phyloP scores from a whole-genome alignment of 2,329 filamentous ascomycete species.

The Acrocalymma vagum region DNA sequence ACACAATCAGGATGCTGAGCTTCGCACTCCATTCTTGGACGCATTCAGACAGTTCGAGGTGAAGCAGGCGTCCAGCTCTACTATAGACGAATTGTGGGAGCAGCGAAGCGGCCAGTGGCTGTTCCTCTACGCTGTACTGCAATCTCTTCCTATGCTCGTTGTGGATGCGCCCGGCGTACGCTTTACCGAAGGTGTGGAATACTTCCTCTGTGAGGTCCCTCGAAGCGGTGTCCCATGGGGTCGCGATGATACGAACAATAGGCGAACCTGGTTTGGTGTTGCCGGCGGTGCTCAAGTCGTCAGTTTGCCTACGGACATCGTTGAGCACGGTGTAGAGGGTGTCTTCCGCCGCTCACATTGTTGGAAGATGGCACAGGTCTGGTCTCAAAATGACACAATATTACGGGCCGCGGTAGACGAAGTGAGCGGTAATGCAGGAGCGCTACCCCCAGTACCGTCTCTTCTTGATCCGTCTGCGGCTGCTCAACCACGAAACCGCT shows the following conservation, averaged over 20 bases:
- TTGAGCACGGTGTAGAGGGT: constrained; percentile 72
- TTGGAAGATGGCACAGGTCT: constrained; percentile 70
- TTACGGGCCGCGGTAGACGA: constrained; percentile 46
- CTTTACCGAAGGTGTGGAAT: constrained; percentile 77
- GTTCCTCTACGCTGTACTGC: constrained; percentile 80
- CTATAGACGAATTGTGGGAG: constrained; percentile 72
- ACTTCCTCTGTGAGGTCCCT: constrained; percentile 81
- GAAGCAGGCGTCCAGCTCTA: constrained; percentile 71
- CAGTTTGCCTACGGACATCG: constrained; percentile 68
- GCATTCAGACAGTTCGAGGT: constrained; percentile 76
- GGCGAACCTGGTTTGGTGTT: constrained; percentile 77
- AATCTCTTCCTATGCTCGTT: constrained; percentile 79
- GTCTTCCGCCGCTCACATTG: constrained; percentile 75
- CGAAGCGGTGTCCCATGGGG: constrained; percentile 78
- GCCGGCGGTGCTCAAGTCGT: constrained; percentile 72
- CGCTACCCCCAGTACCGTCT: constrained; percentile 41
- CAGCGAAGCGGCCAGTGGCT: constrained; percentile 81
- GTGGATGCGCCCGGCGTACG: constrained; percentile 76
- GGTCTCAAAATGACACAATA: constrained; percentile 56
- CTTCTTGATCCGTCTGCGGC: constrained; percentile 32
- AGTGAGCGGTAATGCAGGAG: constrained; percentile 34
- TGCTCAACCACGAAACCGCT: constrained; percentile 26
- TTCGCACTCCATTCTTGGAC: constrained; percentile 69
- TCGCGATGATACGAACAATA: constrained; percentile 63
- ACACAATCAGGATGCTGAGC: constrained; percentile 78